phyloP scores from a whole-genome alignment of 352 stramenopile species.

The Phytopythium delawarense region DNA sequence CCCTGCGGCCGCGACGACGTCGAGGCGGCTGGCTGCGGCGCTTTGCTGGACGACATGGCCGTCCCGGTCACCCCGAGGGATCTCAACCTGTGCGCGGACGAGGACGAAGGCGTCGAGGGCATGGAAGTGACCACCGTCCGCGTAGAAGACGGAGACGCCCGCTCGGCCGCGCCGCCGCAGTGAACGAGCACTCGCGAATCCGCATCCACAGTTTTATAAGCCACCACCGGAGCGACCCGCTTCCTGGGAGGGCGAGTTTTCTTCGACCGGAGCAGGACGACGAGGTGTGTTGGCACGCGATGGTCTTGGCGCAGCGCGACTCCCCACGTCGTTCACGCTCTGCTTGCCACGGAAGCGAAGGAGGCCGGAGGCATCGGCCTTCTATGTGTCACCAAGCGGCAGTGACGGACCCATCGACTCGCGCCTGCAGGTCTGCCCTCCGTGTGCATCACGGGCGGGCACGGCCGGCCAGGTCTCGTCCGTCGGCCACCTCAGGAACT shows the following conservation, averaged over 20 bases:
- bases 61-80: constrained; percentile 3
- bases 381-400: constrained; percentile 1
- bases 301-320: not conserved
- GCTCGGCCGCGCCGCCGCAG: not conserved
- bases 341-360: not conserved
- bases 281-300: not conserved
- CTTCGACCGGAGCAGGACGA: not conserved
- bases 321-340: not conserved
- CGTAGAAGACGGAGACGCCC: not conserved
- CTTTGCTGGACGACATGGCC: not conserved
- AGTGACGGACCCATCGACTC: not conserved
- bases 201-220: not conserved
- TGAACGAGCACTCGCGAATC: not conserved
- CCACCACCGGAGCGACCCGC: not conserved
- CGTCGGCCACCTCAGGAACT: not conserved
- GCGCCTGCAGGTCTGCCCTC: not conserved
- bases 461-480: not conserved
- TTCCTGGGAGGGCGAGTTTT: not conserved
- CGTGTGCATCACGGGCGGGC: not conserved
- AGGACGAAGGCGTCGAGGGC: constrained; percentile 4
- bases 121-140: not conserved
- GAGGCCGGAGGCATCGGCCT: not conserved
- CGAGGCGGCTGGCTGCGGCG: not conserved
- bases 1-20: not conserved
- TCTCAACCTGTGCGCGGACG: not conserved